A percentile compares a stretch with the other conserved stretches of the same genome.
These are phyloP conservation scores for Jamesozyma jinghongensis DNA, from an alignment of 805 yeast genomes.

Conservation along the genomic window DNA sequence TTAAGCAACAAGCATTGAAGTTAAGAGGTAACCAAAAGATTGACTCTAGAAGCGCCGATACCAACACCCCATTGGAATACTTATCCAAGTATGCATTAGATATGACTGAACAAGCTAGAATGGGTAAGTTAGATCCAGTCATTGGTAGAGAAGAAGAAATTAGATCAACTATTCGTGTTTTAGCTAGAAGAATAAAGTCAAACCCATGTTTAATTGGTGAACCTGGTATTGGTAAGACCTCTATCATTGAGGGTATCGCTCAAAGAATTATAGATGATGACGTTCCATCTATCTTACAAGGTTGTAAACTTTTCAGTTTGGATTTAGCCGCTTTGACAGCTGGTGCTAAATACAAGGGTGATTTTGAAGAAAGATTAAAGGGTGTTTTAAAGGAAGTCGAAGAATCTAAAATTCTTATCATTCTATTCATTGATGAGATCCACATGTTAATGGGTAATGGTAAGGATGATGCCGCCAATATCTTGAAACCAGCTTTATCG, in stretches of 20 bases:
- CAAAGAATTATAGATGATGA: slow-evolving; percentile 94
- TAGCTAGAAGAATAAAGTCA: slow-evolving; percentile 95
- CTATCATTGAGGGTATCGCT: slow-evolving; percentile 97
- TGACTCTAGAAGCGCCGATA: slow-evolving; percentile 89
- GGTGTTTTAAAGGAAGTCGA: slow-evolving; percentile 94
- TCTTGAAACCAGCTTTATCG: slow-evolving; percentile 93
- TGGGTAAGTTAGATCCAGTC: slow-evolving; percentile 95
- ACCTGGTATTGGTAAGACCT: slow-evolving; percentile 98
- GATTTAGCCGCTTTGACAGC: slow-evolving; percentile 96
- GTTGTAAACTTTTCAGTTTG: slow-evolving; percentile 73
- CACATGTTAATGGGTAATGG: slow-evolving; percentile 99
- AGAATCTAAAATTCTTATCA: slow-evolving; percentile 74
- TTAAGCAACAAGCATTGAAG: slow-evolving; percentile 68
- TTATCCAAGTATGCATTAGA: slow-evolving; percentile 85
- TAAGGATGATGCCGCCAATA: slow-evolving; percentile 92
- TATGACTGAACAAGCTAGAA: slow-evolving; percentile 84
- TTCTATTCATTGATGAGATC: slow-evolving; percentile 92
- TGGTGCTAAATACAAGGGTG: slow-evolving; percentile 98
- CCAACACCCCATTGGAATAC: slow-evolving; percentile 76
- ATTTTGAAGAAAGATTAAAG: slow-evolving; percentile 94
- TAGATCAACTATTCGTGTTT: slow-evolving; percentile 84
- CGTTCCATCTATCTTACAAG: slow-evolving; percentile 80
- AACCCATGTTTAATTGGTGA: slow-evolving; percentile 97
- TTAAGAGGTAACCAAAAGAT: slow-evolving; percentile 87
- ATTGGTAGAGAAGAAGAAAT: slow-evolving; percentile 99